Evolutionary conservation across 2,329 filamentous ascomycete genomes (phyloP).

Genomic region (Calonectria hongkongensis): DNA sequence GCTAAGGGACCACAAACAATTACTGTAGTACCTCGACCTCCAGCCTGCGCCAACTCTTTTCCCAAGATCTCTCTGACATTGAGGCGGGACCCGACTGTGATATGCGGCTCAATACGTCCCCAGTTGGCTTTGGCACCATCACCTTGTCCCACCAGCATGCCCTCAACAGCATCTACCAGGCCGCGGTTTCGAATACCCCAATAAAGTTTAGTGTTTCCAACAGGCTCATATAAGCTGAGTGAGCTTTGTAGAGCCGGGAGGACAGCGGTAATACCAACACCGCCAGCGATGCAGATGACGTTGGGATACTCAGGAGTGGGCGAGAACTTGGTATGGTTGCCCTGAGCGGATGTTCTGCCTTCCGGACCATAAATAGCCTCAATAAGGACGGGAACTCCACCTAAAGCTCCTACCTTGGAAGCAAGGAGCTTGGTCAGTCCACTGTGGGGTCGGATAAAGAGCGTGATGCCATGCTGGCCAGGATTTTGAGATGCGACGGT

Average conservation of each 20-base stretch:
- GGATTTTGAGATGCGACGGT: slow-evolving; percentile 18
- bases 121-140: slow-evolving; percentile 41
- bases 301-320: slow-evolving; percentile 52
- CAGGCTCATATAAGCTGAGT: slow-evolving; percentile 44
- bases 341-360: slow-evolving; percentile 45
- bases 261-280: slow-evolving; percentile 57
- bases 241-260: slow-evolving; percentile 52
- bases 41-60: slow-evolving; percentile 47
- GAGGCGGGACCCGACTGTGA: slow-evolving; percentile 56
- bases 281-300: slow-evolving; percentile 56
- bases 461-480: slow-evolving; percentile 50
- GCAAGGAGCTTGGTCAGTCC: slow-evolving; percentile 53
- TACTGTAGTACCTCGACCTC: slow-evolving; percentile 53
- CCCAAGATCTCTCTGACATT: slow-evolving; percentile 53
- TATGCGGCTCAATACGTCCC: slow-evolving; percentile 55
- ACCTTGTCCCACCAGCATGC: slow-evolving; percentile 46
- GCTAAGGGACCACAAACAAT: slow-evolving; percentile 55
- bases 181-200: slow-evolving; percentile 54
- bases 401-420: slow-evolving; percentile 37
- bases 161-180: slow-evolving; percentile 53
- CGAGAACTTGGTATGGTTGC: slow-evolving; percentile 42
- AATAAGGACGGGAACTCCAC: slow-evolving; percentile 53
- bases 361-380: slow-evolving; percentile 57
- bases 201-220: slow-evolving; percentile 55
- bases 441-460: slow-evolving; percentile 53